These are phyloP conservation scores for Neofusicoccum cordaticola DNA, from an alignment of 2,329 filamentous ascomycete genomes.

Conservation along the genomic window DNA sequence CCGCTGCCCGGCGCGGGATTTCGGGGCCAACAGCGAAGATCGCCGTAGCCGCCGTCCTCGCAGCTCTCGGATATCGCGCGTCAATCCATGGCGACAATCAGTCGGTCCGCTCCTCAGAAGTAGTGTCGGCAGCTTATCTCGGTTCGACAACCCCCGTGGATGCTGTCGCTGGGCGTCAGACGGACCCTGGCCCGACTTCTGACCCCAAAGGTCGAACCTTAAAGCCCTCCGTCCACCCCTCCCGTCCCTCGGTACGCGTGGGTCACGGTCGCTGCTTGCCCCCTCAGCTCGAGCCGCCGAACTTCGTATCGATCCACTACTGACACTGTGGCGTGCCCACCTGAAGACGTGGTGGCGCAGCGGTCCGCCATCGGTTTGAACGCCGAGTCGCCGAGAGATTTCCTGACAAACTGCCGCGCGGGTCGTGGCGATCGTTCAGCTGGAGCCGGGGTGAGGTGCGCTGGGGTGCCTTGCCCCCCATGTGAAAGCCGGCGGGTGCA, in stretches of 20 bases:
- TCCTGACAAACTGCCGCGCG: background rate
- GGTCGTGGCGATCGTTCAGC: slow-evolving; percentile 3
- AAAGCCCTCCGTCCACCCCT: background rate
- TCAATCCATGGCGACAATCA: background rate
- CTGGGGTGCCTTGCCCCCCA: background rate
- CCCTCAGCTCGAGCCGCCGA: background rate
- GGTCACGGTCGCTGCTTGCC: no score
- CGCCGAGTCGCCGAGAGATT: background rate
- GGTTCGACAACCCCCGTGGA: background rate
- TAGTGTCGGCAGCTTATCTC: slow-evolving; percentile 4
- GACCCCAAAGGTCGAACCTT: background rate
- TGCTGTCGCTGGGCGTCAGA: background rate
- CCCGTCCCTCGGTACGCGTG: background rate
- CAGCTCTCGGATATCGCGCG: background rate
- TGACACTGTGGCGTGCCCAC: background rate
- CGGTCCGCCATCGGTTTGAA: background rate
- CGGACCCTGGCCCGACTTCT: background rate
- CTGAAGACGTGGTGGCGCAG: background rate
- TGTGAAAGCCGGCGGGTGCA: background rate
- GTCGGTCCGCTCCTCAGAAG: slow-evolving; percentile 5
- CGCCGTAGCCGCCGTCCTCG: background rate
- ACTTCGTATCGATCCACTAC: background rate
- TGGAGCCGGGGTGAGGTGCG: background rate
- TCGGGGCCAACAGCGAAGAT: slow-evolving; percentile 1
- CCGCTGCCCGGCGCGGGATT: background rate